Conservation (phyloP, 495 filamentous ascomycete species). For the Penicillium atrosanguineum region DNA sequence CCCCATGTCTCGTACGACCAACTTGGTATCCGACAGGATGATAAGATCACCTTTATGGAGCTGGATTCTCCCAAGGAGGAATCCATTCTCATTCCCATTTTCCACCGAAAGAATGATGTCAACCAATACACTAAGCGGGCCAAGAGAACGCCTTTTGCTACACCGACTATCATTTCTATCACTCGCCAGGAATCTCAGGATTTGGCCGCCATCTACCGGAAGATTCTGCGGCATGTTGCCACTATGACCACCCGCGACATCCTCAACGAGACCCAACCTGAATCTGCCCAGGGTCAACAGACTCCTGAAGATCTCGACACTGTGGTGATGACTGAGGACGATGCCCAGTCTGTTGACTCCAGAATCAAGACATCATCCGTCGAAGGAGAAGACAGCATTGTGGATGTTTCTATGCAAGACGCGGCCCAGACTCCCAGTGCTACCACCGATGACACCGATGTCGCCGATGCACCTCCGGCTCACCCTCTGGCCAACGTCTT, state of each 20-base stretch:
- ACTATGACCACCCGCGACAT: slow-evolving; percentile 62
- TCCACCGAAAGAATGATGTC: slow-evolving; percentile 59
- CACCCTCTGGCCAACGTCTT: slow-evolving; percentile 46
- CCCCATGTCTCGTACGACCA: slow-evolving; percentile 58
- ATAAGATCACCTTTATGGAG: slow-evolving; percentile 74
- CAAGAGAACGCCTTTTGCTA: slow-evolving; percentile 44
- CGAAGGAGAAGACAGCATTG: slow-evolving; percentile 85
- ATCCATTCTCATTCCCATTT: slow-evolving; percentile 72
- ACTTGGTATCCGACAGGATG: slow-evolving; percentile 57
- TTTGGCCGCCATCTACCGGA: slow-evolving; percentile 58
- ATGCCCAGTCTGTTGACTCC: slow-evolving; percentile 67
- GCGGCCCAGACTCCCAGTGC: slow-evolving; percentile 34
- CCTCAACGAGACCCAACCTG: slow-evolving; percentile 41
- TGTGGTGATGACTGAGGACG: slow-evolving; percentile 69
- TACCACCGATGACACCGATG: slow-evolving; percentile 17
- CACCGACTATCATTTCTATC: slow-evolving; percentile 59
- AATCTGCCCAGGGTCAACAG: slow-evolving; percentile 21
- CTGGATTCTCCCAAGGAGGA: slow-evolving; percentile 70
- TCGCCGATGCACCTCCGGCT: slow-evolving; percentile 1
- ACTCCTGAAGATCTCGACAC: slow-evolving; percentile 66
- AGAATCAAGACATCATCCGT: slow-evolving; percentile 73
- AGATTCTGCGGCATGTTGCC: slow-evolving; percentile 56
- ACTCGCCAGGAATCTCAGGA: slow-evolving; percentile 60
- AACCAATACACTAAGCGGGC: slow-evolving; percentile 47
- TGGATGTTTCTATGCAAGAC: slow-evolving; percentile 85